Evolutionary conservation across 1,284 basidiomycete genomes (phyloP).

Genomic region (Puccinia triticina): DNA sequence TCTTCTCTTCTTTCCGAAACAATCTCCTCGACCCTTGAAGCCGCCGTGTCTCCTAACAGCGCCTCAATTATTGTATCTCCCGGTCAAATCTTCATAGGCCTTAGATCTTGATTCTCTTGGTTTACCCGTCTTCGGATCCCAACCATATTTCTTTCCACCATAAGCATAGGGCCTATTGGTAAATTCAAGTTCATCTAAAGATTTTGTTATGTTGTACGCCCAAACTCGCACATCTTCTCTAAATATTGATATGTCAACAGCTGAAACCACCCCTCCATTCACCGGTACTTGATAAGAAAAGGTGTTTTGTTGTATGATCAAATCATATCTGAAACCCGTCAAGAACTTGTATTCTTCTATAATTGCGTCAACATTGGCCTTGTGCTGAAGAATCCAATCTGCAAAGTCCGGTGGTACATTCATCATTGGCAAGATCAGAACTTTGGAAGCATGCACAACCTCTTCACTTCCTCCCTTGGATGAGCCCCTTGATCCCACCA

Average conservation of each 20-base stretch:
- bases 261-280: not conserved
- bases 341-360: not conserved
- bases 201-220: no score
- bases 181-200: not conserved
- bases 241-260: not conserved
- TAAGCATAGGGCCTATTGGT: not conserved
- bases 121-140: not conserved
- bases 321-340: conserved; percentile 9
- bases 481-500: no score
- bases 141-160: not conserved
- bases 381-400: not conserved
- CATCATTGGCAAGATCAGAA: no score
- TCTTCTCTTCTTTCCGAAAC: no score
- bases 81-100: no score
- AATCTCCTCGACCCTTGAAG: no score
- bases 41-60: no score
- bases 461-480: no score
- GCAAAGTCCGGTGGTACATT: not conserved
- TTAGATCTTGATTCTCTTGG: not conserved
- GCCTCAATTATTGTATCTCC: no score
- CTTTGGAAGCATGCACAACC: no score
- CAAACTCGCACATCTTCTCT: not conserved
- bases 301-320: not conserved
- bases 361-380: not conserved
- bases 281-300: not conserved